Evolutionary conservation across 2,329 filamentous ascomycete genomes (phyloP), one percentile per base, ranked within the genome.

Genomic region (Aspergillus thermomutatus): DNA sequence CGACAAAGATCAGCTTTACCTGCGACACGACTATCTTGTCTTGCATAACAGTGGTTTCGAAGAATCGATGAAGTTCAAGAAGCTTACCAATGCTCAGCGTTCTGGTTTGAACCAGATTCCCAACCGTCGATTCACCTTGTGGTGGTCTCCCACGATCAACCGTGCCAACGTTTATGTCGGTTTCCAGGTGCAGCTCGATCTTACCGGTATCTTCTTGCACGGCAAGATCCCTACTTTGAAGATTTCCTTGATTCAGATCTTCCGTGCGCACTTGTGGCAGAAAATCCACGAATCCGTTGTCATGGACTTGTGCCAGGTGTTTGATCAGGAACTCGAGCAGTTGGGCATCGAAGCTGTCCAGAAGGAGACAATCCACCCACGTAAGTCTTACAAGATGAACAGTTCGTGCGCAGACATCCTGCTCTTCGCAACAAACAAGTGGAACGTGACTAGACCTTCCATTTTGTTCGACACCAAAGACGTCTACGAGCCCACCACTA

Each of bases 331-430:
- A 72, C 80, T 99, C 46, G 94, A 99, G 74, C 92, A 94, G 31
- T 81, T 99, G 3, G 92, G 92, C 37, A 97, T 99, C 57, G 94
- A 99, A 76, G 95, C 92, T 2, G 94, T 97, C 4, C 94, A 99
- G 72, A 99, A 99, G 77, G 94, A 99, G 79, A 97, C 94, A 0
- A 99, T 99, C 58, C 94, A 99, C 80, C 94, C 94, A 52, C 86
- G 94, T 85, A 99, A 99, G 78, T 97, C 92, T 4, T 99, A 99
- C 85, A 99, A 99, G 85, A 99, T 99, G 94, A 99, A 99, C 82
- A 97, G 92, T 69, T 97, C 93, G 56, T 97, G 94, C 69, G 94
- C 95, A 4, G 94, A 99, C 74, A 97, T 99, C 61, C 82, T 97
- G 54, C 84, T 99, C 9, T 99, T 99, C 70, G 93, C 94, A 40